Percentiles rank a stretch among this genome's conserved stretches.
Conservation (phyloP, 306 rosid genomes). For the Prunus davidiana region DNA sequence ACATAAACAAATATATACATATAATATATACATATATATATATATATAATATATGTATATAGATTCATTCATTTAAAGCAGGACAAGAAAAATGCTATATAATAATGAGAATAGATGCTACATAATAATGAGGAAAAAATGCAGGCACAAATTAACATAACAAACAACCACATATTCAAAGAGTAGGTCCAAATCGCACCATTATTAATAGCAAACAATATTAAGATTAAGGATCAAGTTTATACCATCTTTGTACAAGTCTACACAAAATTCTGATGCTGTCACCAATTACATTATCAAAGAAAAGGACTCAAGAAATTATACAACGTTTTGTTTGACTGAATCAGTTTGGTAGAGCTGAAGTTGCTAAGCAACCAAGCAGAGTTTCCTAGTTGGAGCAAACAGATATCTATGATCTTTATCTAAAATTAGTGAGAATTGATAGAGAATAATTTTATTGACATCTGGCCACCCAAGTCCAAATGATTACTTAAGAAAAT, state of each 20-base stretch:
- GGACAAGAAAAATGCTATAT: neutral
- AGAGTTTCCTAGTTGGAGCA: no score
- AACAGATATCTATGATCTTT: no score
- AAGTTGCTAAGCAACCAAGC: neutral
- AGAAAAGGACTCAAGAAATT: neutral
- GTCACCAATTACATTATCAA: neutral
- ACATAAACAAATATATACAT: neutral
- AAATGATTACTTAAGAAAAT: neutral
- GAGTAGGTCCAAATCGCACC: neutral
- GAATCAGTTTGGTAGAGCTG: neutral
- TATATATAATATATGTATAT: no score
- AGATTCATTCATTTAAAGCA: neutral
- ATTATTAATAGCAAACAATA: neutral
- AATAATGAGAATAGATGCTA: neutral
- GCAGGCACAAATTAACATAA: conserved; percentile 1
- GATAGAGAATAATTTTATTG: neutral
- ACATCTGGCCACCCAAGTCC: neutral
- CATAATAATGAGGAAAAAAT: neutral
- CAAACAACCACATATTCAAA: neutral
- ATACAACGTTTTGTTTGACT: neutral
- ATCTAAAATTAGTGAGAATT: neutral
- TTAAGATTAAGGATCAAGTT: neutral
- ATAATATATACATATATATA: no score
- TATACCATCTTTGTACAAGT: neutral
- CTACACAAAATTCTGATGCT: neutral